Evolutionary conservation across 2,329 filamentous ascomycete species (phyloP), one percentile per base, ranked within the genome.

Genomic region (Apiospora arundinis): DNA sequence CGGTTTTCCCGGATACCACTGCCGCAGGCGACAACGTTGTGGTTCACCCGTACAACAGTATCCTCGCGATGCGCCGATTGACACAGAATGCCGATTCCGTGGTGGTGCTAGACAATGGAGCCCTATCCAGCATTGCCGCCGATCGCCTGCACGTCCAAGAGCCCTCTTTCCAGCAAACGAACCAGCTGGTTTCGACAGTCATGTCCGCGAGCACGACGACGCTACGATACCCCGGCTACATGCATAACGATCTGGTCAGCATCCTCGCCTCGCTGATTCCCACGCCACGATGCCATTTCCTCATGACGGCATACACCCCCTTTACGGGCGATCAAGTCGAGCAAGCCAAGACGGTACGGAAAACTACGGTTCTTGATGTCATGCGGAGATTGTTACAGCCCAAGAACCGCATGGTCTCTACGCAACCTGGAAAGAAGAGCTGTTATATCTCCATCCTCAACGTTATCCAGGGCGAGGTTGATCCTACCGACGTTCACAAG

Each of bases 401-500:
- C 49, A 99, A 99, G 87, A 99, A 99, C 83, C 92, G 97, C 80
- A 99, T 99, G 96, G 96, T 99, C 65, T 97, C 95, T 32, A 97
- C 96, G 28, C 92, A 95, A 71, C 95, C 95, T 1, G 93, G 93
- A 78, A 98, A 98, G 85, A 97, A 94, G 85, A 98, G 95, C 84
- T 99, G 96, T 85, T 99, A 99, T 85, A 98, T 99, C 79, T 97
- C 95, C 67, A 98, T 99, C 76, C 87, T 99, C 74, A 98, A 99
- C 82, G 97, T 99, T 78, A 99, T 99, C 77, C 96, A 98, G 85
- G 96, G 96, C 78, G 96, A 99, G 82, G 96, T 97, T 49, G 97
- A 99, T 80, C 95, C 96, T 11, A 98, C 95, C 3, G 97, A 99
- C 82, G 94, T 99, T 71, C 96, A 99, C 86, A 99, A 99, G 89